Percentiles rank a stretch among this genome's conserved stretches.
These are phyloP conservation scores for Tolypocladium guangdongense DNA, from an alignment of 2,329 filamentous ascomycete genomes.

Conservation along the genomic window DNA sequence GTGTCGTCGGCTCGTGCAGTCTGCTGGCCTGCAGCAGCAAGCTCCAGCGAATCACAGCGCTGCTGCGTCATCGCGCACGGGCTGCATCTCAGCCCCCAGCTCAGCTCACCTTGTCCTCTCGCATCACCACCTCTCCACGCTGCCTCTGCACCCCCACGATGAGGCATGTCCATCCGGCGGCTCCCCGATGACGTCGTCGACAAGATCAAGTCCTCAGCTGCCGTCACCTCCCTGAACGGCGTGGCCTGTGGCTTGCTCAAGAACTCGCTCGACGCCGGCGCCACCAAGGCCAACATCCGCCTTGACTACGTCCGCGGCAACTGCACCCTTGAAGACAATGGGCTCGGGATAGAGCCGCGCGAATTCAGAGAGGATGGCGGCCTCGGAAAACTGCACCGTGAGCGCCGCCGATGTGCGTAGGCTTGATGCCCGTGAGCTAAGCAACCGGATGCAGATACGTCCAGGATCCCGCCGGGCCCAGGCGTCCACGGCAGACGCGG, in stretches of 20 bases:
- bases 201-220: constrained; percentile 77
- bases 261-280: constrained; percentile 75
- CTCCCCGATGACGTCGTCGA: constrained; percentile 61
- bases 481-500: constrained; percentile 57
- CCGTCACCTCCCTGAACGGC: constrained; percentile 61
- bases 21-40: neutral
- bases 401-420: constrained; percentile 15
- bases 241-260: constrained; percentile 63
- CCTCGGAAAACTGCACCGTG: constrained; percentile 64
- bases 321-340: constrained; percentile 78
- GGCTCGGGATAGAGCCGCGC: constrained; percentile 57
- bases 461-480: constrained; percentile 45
- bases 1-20: neutral
- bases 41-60: neutral
- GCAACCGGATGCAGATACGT: constrained; percentile 52
- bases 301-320: constrained; percentile 67
- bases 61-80: neutral
- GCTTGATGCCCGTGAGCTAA: constrained; percentile 2
- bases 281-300: constrained; percentile 55
- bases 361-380: constrained; percentile 66
- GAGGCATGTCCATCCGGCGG: constrained; percentile 51
- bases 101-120: neutral
- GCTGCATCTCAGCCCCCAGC: neutral
- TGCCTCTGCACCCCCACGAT: constrained; percentile 3
- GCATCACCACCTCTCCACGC: neutral